A percentile compares a stretch with the other conserved stretches of the same genome.
phyloP scores from a whole-genome alignment of 169 alveolate species.

The Toxoplasma gondii region DNA sequence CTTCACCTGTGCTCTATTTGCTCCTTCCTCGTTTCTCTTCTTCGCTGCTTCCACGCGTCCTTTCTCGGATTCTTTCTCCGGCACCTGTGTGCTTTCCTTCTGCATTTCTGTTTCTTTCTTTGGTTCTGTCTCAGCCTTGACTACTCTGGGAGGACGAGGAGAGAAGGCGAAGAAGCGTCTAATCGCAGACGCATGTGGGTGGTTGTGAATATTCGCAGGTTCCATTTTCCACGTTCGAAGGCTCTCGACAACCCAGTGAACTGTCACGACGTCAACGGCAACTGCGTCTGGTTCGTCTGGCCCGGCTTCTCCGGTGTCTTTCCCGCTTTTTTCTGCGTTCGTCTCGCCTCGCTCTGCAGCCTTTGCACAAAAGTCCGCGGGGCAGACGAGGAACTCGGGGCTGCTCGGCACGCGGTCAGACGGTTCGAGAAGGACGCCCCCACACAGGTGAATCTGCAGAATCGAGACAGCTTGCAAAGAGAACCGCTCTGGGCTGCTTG shows the following conservation, averaged over 20 bases:
- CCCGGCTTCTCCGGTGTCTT: background rate
- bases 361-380: background rate
- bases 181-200: background rate
- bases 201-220: background rate
- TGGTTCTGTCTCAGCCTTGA: background rate
- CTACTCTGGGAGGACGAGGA: background rate
- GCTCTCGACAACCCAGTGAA: slow-evolving; percentile 30
- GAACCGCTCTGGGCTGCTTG: too few relatives aligned
- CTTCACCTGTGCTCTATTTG: background rate
- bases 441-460: slow-evolving; percentile 5
- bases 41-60: background rate
- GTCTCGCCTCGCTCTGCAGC: background rate
- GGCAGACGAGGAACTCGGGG: slow-evolving; percentile 34
- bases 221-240: slow-evolving; percentile 1
- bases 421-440: slow-evolving; percentile 5
- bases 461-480: too few relatives aligned
- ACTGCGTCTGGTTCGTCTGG: background rate
- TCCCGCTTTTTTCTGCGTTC: background rate
- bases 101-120: background rate
- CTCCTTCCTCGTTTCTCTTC: background rate
- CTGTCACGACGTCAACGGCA: slow-evolving; percentile 12
- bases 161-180: background rate
- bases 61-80: background rate
- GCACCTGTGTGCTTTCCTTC: background rate
- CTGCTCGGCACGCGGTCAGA: slow-evolving; percentile 12